Conservation (phyloP, 2,329 filamentous ascomycete species). For the Aspergillus hiratsukae region DNA sequence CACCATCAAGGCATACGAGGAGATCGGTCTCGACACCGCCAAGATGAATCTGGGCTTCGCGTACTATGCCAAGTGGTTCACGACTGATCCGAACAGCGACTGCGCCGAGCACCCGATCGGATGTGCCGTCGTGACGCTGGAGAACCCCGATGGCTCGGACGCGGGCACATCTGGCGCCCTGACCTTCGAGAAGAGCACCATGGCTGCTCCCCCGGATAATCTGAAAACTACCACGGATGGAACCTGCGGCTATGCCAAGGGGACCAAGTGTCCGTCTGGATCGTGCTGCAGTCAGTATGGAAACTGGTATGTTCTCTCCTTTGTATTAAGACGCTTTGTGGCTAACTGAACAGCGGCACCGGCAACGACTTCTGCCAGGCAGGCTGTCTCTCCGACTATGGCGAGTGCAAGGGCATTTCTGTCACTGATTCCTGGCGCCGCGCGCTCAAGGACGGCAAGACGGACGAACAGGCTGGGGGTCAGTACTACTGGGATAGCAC, state of each 20-base stretch:
- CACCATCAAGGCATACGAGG: slow-evolving; percentile 56
- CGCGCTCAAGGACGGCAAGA: slow-evolving; percentile 50
- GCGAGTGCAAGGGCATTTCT: slow-evolving; percentile 43
- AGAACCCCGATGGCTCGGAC: slow-evolving; percentile 58
- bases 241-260: slow-evolving; percentile 29
- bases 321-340: neutral
- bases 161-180: slow-evolving; percentile 48
- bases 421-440: slow-evolving; percentile 54
- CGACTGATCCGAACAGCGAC: slow-evolving; percentile 45
- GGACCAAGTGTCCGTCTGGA: slow-evolving; percentile 26
- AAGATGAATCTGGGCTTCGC: slow-evolving; percentile 64
- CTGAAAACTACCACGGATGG: slow-evolving; percentile 25
- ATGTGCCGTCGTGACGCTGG: slow-evolving; percentile 56
- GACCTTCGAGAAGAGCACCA: slow-evolving; percentile 45
- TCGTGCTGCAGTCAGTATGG: slow-evolving; percentile 35
- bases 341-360: slow-evolving; percentile 24
- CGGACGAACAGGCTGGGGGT: slow-evolving; percentile 57
- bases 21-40: slow-evolving; percentile 50
- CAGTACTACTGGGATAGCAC: slow-evolving; percentile 63
- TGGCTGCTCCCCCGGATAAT: slow-evolving; percentile 20
- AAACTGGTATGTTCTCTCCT: slow-evolving; percentile 26
- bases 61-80: slow-evolving; percentile 67
- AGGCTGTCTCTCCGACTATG: slow-evolving; percentile 37
- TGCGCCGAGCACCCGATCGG: slow-evolving; percentile 50
- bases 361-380: slow-evolving; percentile 27